These are phyloP conservation scores for Neonectria magnoliae DNA, from an alignment of 2,329 filamentous ascomycete species.

Conservation along the genomic window DNA sequence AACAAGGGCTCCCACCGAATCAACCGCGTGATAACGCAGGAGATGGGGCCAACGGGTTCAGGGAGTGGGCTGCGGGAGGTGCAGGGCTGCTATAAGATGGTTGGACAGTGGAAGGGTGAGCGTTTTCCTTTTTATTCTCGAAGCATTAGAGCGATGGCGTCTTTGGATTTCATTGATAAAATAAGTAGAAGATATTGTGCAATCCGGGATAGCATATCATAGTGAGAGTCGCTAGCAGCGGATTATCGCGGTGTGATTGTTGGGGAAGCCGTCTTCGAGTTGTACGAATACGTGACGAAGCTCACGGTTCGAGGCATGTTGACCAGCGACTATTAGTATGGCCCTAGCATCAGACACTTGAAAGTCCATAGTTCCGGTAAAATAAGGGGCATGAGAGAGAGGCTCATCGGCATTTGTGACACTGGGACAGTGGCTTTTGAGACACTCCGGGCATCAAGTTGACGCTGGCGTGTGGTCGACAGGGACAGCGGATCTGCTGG, in stretches of 20 bases:
- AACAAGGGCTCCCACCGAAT: conserved; percentile 45
- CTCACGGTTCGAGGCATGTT: neutral
- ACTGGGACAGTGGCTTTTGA: conserved; percentile 19
- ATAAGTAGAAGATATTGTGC: conserved; percentile 2
- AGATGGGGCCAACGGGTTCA: conserved; percentile 43
- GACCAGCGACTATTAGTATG: neutral
- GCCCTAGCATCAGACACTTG: neutral
- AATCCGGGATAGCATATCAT: neutral
- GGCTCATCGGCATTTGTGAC: conserved; percentile 10
- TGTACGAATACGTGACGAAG: neutral
- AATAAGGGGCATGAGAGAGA: neutral
- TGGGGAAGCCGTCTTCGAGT: neutral
- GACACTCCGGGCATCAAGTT: conserved; percentile 25
- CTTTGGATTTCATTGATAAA: conserved; percentile 37
- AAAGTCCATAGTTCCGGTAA: neutral
- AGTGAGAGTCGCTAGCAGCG: neutral
- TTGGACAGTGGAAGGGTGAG: conserved; percentile 11
- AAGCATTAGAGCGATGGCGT: conserved; percentile 44
- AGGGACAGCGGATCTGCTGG: conserved; percentile 8
- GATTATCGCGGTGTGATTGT: neutral
- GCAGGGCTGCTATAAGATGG: conserved; percentile 43
- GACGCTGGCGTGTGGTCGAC: conserved; percentile 11
- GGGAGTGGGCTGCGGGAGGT: conserved; percentile 50
- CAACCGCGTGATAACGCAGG: conserved; percentile 36
- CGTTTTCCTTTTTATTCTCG: conserved; percentile 32